Percentiles rank a stretch among this genome's conserved stretches.
phyloP scores from a whole-genome alignment of 2,329 filamentous ascomycete genomes.

The Cadophora gregata region DNA sequence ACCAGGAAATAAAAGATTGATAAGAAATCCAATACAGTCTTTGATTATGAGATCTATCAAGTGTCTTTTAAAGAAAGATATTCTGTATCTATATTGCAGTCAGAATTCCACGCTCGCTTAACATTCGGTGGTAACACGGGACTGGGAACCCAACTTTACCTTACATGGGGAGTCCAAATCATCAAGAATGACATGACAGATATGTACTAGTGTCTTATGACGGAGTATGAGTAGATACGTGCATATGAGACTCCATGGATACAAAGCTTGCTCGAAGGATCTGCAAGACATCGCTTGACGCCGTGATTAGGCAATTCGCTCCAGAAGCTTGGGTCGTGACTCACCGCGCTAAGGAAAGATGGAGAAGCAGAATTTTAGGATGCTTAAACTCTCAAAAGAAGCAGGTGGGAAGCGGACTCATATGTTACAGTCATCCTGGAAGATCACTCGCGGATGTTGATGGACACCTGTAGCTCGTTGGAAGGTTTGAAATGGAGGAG shows the following conservation, averaged over 20 bases:
- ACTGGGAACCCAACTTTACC: background rate
- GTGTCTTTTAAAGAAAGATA: background rate
- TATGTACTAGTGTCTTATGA: background rate
- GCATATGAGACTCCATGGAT: background rate
- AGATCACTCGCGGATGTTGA: background rate
- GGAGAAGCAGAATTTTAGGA: background rate
- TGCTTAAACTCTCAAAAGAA: background rate
- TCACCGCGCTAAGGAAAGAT: background rate
- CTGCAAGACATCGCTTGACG: background rate
- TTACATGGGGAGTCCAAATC: background rate
- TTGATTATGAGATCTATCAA: background rate
- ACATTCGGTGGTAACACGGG: background rate
- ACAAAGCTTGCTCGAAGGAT: background rate
- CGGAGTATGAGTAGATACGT: conserved; percentile 16
- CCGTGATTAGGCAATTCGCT: background rate
- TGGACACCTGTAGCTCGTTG: background rate
- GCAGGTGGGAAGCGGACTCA: background rate
- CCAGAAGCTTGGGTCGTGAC: background rate
- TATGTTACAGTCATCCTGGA: background rate
- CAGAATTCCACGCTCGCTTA: background rate
- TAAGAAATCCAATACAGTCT: background rate
- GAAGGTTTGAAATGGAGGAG: background rate
- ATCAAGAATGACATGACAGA: background rate
- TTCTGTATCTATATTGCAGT: no score
- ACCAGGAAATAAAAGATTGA: background rate